Conservation (phyloP, 768 basidiomycete genomes). For the Amanita exitialis region DNA sequence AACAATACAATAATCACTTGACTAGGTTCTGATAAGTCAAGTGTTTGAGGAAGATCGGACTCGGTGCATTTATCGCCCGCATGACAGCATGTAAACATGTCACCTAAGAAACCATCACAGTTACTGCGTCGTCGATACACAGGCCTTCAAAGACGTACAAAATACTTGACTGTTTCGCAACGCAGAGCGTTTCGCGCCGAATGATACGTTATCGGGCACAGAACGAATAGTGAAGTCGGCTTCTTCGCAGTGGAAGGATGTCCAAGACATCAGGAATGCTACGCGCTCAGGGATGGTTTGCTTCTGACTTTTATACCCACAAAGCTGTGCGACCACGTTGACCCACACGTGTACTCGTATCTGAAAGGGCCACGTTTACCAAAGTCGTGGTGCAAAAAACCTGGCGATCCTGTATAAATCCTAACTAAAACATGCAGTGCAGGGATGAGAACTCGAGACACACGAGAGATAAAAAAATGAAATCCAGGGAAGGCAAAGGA, state of each 20-base stretch:
- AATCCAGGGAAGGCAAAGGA: slow-evolving; percentile 17
- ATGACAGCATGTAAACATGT: slow-evolving; percentile 62
- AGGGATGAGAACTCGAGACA: slow-evolving; percentile 12
- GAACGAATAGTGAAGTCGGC: slow-evolving; percentile 52
- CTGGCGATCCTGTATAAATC: slow-evolving; percentile 10
- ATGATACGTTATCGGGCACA: slow-evolving; percentile 36
- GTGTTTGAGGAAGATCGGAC: slow-evolving; percentile 19
- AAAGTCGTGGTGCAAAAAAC: not conserved
- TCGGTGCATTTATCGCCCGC: slow-evolving; percentile 9
- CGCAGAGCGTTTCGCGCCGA: slow-evolving; percentile 37
- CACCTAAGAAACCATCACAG: slow-evolving; percentile 27
- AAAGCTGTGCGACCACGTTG: not conserved
- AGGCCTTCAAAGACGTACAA: slow-evolving; percentile 36
- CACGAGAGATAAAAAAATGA: slow-evolving; percentile 15
- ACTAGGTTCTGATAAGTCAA: slow-evolving; percentile 49
- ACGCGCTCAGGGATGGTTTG: not conserved
- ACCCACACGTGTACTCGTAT: not conserved
- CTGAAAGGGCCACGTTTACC: not conserved
- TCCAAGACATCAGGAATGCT: slow-evolving; percentile 3
- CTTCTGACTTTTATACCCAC: not conserved
- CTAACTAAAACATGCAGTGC: slow-evolving; percentile 16
- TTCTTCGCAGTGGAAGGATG: slow-evolving; percentile 31
- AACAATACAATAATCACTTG: slow-evolving; percentile 40
- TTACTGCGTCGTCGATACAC: too few species aligned
- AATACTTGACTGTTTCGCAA: slow-evolving; percentile 54